Evolutionary conservation across 1,284 basidiomycete species (phyloP).

Genomic region (Paramarasmius palmivorus): DNA sequence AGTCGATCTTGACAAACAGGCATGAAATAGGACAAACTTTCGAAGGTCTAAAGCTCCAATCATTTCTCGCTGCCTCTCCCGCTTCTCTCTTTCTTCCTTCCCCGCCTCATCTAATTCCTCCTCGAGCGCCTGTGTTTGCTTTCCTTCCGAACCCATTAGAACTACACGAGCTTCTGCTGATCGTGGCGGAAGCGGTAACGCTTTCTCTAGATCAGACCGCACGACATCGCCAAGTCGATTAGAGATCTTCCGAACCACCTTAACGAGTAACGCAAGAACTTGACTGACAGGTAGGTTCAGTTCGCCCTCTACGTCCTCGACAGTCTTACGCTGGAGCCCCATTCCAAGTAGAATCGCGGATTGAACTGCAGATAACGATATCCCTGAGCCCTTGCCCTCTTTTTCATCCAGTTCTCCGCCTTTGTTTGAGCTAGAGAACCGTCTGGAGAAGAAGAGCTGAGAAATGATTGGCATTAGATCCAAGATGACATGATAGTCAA

Average conservation of each 20-base stretch:
- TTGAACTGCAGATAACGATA: constrained; percentile 81
- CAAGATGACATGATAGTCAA: constrained; percentile 95
- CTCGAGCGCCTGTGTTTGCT: constrained; percentile 52
- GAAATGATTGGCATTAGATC: constrained; percentile 88
- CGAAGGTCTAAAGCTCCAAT: constrained; percentile 83
- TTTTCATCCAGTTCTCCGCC: constrained; percentile 23
- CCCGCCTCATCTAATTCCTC: constrained; percentile 78
- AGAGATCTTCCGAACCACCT: constrained; percentile 86
- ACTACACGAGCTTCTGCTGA: not conserved
- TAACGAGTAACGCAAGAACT: constrained; percentile 88
- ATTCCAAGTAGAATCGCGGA: constrained; percentile 87
- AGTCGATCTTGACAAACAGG: constrained; percentile 5
- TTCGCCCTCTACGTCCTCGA: constrained; percentile 88
- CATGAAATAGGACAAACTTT: constrained; percentile 49
- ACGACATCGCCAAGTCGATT: constrained; percentile 82
- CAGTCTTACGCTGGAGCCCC: constrained; percentile 88
- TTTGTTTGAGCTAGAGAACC: constrained; percentile 37
- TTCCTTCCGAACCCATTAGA: constrained; percentile 35
- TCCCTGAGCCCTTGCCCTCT: constrained; percentile 25
- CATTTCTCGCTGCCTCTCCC: constrained; percentile 80
- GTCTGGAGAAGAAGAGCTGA: constrained; percentile 81
- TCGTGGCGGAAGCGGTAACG: constrained; percentile 39
- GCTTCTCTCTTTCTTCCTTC: constrained; percentile 44
- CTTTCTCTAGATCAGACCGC: constrained; percentile 68
- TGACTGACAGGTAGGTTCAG: constrained; percentile 86